Conservation (phyloP, 441 rosid genomes). For the Corymbia citriodora region DNA sequence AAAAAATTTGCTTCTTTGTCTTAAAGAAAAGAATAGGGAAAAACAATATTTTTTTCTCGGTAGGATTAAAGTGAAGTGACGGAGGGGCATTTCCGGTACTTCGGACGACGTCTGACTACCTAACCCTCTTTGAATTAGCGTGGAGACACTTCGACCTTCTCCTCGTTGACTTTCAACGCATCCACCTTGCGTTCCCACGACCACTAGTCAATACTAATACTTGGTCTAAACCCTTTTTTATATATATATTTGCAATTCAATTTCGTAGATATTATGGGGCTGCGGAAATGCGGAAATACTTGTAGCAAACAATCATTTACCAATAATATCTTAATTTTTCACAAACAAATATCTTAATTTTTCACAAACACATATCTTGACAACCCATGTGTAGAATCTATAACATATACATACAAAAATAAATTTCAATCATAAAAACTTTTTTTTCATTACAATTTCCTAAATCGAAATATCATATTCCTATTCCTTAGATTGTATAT, state of each 20-base stretch:
- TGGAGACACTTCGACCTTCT: background rate
- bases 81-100: background rate
- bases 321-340: background rate
- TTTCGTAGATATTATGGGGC: no score
- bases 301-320: background rate
- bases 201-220: background rate
- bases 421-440: no score
- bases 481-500: no score
- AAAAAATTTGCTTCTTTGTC: background rate
- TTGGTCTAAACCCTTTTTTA: background rate
- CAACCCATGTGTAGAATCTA: background rate
- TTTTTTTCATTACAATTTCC: no score
- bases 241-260: background rate
- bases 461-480: no score
- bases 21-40: background rate
- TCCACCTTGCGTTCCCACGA: background rate
- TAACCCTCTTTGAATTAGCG: background rate
- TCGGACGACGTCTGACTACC: background rate
- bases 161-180: background rate
- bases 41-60: background rate
- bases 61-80: background rate
- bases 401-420: no score
- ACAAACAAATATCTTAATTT: background rate
- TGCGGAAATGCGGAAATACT: background rate
- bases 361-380: background rate